These are phyloP conservation scores for Zygoascus sp. DNA, from an alignment of 1,139 yeast species.

Conservation along the genomic window DNA sequence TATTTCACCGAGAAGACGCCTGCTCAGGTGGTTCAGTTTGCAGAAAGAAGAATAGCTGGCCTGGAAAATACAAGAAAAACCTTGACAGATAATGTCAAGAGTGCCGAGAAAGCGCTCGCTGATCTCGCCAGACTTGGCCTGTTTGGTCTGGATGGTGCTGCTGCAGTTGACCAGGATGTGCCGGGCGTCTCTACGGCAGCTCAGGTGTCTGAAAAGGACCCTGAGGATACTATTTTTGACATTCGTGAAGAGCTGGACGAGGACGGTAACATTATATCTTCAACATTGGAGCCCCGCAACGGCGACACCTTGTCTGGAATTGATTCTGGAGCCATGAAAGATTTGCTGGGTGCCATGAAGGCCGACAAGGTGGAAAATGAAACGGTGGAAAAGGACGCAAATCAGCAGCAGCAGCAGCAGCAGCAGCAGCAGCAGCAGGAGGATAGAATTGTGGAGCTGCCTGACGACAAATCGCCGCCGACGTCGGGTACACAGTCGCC, in stretches of 20 bases:
- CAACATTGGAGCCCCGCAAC: constrained; percentile 28
- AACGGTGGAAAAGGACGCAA: neutral
- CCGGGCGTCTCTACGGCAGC: neutral
- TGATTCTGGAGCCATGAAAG: constrained; percentile 4
- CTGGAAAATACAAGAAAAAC: constrained; percentile 40
- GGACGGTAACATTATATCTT: constrained; percentile 56
- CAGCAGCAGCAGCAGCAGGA: neutral
- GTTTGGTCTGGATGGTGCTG: neutral
- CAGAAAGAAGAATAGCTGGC: constrained; percentile 40
- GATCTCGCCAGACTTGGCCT: constrained; percentile 28
- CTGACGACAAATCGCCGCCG: neutral
- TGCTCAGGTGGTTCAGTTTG: constrained; percentile 44
- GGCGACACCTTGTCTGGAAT: constrained; percentile 10
- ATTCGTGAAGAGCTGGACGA: constrained; percentile 83
- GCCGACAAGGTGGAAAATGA: neutral
- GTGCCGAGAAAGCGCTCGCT: constrained; percentile 41
- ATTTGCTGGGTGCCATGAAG: constrained; percentile 5
- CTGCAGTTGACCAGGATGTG: neutral
- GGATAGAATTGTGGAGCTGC: constrained; percentile 1
- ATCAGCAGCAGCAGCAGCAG: neutral
- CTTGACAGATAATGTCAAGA: constrained; percentile 42
- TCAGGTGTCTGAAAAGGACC: constrained; percentile 29
- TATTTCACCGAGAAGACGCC: constrained; percentile 50
- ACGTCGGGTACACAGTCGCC: neutral
- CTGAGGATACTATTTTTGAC: constrained; percentile 65